Base-by-base conservation (phyloP, 345 rosid species). In the Mangifera indica region DNA sequence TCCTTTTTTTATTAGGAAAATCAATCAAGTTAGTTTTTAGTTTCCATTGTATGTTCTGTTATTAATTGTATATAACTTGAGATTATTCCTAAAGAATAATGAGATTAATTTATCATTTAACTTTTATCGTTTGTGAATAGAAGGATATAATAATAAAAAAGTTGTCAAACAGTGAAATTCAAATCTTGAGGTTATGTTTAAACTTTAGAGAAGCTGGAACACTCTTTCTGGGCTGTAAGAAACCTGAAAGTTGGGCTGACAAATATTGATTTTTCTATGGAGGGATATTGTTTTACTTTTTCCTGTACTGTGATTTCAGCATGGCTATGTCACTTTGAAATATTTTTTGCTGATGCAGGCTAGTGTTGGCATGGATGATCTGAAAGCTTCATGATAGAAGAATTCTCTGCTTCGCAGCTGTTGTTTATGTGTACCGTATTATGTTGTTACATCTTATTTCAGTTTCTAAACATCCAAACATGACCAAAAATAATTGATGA, bases 351-450 rank as follows among this genome's bases (percentile, higher is more conserved):
- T 62, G 71, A 45, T 71, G 66, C 93, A 92, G 99, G 93, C 91
- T 72, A 82, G 80, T 60, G 91, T 91, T 61, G 99, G 96, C 48
- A 70, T 95, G 93, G 98, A 92, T 64, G 91, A 88, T 53, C 70
- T 92, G 87, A 95, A 95, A 79, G 93, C 97, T 76, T 89, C 93
- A 64, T 88, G 73, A 78, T 29, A 24, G 77, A 63, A 55, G 65
- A 66, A 52, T n/a, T 60, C 56, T 12, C 25, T 44, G 34, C 8
- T 61, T 15, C 10, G 5, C 0, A 61, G 59, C 68, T 26, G 40
- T 8, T 25, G 29, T 44, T 69, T 66, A 26, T 8, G n/a, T 12
- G 64, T 46, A 13, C 34, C 3, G 13, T n/a, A 14, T 54, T 10
- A 4, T 26, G 1, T 1, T 29, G 32, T 29, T 1, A 29, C 21